Evolutionary conservation across 768 basidiomycete species (phyloP), one percentile per base, ranked within the genome.

Genomic region (Leccinum uliginosum): DNA sequence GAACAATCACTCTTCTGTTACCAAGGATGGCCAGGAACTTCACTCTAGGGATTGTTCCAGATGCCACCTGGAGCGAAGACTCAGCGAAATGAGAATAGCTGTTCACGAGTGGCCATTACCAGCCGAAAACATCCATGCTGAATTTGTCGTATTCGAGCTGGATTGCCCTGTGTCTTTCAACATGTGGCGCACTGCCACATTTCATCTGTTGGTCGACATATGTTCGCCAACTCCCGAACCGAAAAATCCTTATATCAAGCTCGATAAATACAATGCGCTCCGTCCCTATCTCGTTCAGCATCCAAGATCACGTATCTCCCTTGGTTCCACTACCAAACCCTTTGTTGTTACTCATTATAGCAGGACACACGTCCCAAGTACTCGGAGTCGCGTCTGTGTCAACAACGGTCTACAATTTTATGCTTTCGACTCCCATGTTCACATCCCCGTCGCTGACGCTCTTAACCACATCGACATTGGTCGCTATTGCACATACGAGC

Each of bases 31-130:
- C 12, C 17, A 30, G 8, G 45, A 51, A 27, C 51, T 46, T 2
- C 40, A 59, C 2, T 51, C 51, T 2, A 56, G 40, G 8, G n/a
- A 58, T 0, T 77, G 74, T 48, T 3, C 27, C 0, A 76, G 70
- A 50, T 78, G 77, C 43, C 7, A 5, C 3, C 51, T 73, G 14
- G 53, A 70, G 21, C 56, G 48, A 17, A 19, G 63, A 51, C 67
- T 71, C 0, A 17, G 38, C 0, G 24, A 2, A 0, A 59, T 78
- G 62, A 9, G 12, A 0, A 80, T 82, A 26, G 1, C 30, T 1
- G 60, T 77, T 3, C 68, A 78, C 29, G 81, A 82, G 54, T 79
- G 79, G 79, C 81, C 80, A 0, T 61, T 82, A 26, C 78, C 80
- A 1, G 24, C 56, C 1, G 45, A 61, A 12, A 9, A 15, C 3